phyloP scores from a whole-genome alignment of 192 early-diverging fungal genomes.

The Chytriomyces sp. region DNA sequence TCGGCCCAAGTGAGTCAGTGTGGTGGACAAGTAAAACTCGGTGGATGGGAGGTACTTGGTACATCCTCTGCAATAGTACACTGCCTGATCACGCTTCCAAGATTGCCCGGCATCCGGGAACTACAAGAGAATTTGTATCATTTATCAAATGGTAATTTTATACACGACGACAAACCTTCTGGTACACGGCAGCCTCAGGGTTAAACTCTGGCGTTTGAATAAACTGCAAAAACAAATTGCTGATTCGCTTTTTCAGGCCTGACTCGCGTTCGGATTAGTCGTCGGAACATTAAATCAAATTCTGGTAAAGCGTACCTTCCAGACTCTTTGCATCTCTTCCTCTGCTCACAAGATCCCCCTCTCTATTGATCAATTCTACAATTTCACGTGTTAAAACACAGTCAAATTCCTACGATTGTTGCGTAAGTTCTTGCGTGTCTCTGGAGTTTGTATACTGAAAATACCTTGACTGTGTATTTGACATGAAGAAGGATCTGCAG shows the following conservation, averaged over 20 bases:
- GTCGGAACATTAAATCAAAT: neutral
- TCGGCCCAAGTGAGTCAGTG: constrained; percentile 57
- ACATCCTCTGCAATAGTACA: constrained; percentile 66
- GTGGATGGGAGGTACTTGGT: constrained; percentile 64
- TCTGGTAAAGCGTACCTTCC: constrained; percentile 48
- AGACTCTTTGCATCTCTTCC: constrained; percentile 56
- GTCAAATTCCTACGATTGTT: constrained; percentile 59
- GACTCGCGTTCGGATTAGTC: constrained; percentile 6
- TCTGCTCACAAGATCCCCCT: constrained; percentile 63
- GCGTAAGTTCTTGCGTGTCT: neutral
- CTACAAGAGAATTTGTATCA: constrained; percentile 32
- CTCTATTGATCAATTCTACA: constrained; percentile 64
- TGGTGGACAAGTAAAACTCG: constrained; percentile 66
- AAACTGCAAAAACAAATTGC: constrained; percentile 64
- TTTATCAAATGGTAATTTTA: constrained; percentile 3
- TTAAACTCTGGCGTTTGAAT: constrained; percentile 68
- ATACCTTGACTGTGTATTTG: constrained; percentile 67
- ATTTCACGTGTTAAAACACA: constrained; percentile 63
- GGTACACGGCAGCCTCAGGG: constrained; percentile 56
- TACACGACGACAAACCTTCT: constrained; percentile 42
- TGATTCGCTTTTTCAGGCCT: constrained; percentile 60
- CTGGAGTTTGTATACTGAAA: neutral
- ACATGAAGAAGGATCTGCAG: constrained; percentile 66
- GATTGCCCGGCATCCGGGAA: constrained; percentile 56
- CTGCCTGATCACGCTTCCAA: constrained; percentile 59